phyloP scores from a whole-genome alignment of 1,284 basidiomycete species.

The Apiotrichum veenhuisii region DNA sequence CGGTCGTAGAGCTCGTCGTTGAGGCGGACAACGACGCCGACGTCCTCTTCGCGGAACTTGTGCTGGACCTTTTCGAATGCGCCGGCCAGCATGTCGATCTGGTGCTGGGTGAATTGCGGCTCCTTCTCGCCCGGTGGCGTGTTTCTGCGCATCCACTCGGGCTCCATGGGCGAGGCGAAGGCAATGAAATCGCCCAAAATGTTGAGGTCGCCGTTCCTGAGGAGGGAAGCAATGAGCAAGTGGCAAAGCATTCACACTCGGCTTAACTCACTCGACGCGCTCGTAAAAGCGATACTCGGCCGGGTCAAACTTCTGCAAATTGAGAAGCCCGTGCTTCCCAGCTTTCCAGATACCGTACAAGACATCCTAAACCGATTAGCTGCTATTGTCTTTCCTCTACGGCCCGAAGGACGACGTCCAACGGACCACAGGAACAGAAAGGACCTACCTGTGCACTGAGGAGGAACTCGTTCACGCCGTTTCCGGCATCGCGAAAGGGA shows the following conservation, averaged over 20 bases:
- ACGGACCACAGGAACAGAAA: not conserved
- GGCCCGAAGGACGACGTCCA: no score
- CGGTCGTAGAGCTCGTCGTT: constrained; percentile 95
- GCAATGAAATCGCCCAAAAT: constrained; percentile 83
- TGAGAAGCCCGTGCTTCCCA: constrained; percentile 79
- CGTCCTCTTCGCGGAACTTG: constrained; percentile 80
- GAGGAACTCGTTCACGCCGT: constrained; percentile 87
- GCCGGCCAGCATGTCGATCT: constrained; percentile 59
- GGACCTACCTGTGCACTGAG: constrained; percentile 54
- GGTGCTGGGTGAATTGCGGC: not conserved
- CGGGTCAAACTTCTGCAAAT: constrained; percentile 78
- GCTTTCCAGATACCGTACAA: constrained; percentile 95
- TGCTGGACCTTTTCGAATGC: constrained; percentile 84
- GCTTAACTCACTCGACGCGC: constrained; percentile 63
- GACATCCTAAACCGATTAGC: constrained; percentile 59
- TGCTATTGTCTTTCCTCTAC: no score
- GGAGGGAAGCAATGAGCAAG: no score
- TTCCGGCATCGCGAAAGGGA: constrained; percentile 94
- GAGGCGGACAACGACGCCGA: constrained; percentile 89
- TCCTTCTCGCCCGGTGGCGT: not conserved
- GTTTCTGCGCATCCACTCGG: constrained; percentile 20
- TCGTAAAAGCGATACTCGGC: constrained; percentile 72
- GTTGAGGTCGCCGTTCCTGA: constrained; percentile 90
- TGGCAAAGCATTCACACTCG: no score
- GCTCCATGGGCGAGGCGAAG: constrained; percentile 84